Conservation (phyloP, 495 filamentous ascomycete species). For the Neurospora tetraspora region DNA sequence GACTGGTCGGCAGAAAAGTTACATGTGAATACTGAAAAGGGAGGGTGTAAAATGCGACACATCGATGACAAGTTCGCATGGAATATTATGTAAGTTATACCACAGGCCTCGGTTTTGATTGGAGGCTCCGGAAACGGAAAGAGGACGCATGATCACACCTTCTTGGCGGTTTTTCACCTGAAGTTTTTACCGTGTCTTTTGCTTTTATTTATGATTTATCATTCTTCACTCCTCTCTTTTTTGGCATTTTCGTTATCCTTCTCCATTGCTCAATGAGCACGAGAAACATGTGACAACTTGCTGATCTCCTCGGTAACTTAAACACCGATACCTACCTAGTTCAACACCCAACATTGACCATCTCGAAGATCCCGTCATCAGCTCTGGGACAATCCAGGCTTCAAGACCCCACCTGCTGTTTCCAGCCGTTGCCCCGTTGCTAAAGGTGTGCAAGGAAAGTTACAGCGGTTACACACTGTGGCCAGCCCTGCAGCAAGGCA, state of each 20-base stretch:
- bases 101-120: background rate
- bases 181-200: too few relatives aligned
- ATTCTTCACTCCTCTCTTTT: background rate
- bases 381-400: too few relatives aligned
- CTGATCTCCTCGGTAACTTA: background rate
- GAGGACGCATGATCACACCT: background rate
- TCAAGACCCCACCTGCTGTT: background rate
- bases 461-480: background rate
- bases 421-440: background rate
- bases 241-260: background rate
- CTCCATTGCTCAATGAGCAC: background rate
- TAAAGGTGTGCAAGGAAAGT: background rate
- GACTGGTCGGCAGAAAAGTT: background rate
- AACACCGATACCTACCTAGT: background rate
- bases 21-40: background rate
- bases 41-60: background rate
- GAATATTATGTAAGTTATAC: background rate
- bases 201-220: background rate
- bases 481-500: background rate
- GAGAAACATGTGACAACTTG: background rate
- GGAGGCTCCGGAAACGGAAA: background rate
- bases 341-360: background rate
- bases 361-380: too few relatives aligned
- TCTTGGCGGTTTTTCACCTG: background rate
- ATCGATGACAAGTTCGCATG: background rate